Evolutionary conservation across 129 eudicot species (phyloP), one percentile per base, ranked within the genome.

Genomic region (Lactuca sativa): DNA sequence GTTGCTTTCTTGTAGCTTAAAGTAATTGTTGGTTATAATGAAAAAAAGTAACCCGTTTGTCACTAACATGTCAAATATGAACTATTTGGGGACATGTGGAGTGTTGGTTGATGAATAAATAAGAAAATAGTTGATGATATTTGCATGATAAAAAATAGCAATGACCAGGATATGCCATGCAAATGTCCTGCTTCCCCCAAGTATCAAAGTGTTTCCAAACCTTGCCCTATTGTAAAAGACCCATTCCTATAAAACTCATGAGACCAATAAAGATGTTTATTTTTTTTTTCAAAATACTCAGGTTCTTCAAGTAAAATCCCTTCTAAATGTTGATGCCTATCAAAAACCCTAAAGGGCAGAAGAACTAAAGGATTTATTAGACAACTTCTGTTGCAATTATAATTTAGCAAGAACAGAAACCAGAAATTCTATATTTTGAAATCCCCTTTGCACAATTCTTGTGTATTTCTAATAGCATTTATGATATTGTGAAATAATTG

Each of bases 271-370:
- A 15, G 33, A 52, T n/a, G 60, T 25, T 25, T 18, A 18, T n/a
- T n/a, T n/a, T 33, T 41, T 16, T 21, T 47, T 71, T 47, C 33
- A 25, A 33, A 58, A 30, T 15, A 32, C 47, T 47, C 32, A 44
- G 16, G 69, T 41, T 62, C 49, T 62, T 36, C 38, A 25, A 40
- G 18, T 15, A 64, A 64, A 41, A 8, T 64, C 53, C 49, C 7
- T 30, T 10, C 31, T 68, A 61, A 48, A 49, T 33, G 31, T 16
- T 32, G 38, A 43, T 9, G n/a, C 38, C 56, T 25, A 41, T 17
- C 9, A 10, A 56, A 16, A 68, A 54, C 30, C 18, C 66, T 57
- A 43, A 21, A 59, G 15, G 16, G 62, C 10, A 11, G 51, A 54
- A 5, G 56, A 11, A 49, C 17, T 3, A 48, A 40, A 40, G 7